Evolutionary conservation across 192 early-diverging fungal genomes (phyloP), one percentile per base, ranked within the genome.

Genomic region (Linnemannia hyalina): DNA sequence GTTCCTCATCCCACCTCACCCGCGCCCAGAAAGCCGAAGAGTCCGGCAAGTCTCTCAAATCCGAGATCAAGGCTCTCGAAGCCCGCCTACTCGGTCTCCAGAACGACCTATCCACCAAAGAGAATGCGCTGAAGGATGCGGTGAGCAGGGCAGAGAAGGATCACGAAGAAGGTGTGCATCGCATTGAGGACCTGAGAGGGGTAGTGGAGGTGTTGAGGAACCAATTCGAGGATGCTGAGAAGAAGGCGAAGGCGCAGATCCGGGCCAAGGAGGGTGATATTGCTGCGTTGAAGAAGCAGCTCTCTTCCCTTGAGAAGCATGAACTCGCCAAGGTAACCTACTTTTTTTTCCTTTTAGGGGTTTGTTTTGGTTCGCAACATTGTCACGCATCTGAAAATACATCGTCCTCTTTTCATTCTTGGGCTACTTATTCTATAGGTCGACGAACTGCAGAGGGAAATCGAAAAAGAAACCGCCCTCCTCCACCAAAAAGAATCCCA

Each of bases 221-320:
- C 16, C 71, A 80, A 35, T n/a, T 80, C 13, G 46, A 49, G 29
- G 55, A 80, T 22, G 44, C 54, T 35, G 55, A 74, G 46, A 74
- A 84, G 44, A 63, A 68, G 9, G 32, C 78, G 38, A 40, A 68
- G 38, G 26, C 8, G 6, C 60, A 80, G 32, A 29, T 84, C 42
- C 69, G 74, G 65, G 72, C 16, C 26, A 73, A 74, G 42, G 78
- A 80, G 41, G 78, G 63, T 38, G 29, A 47, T 29, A 80, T 80
- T 44, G 0, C 11, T 0, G 38, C 5, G 2, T 35, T 80, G 49
- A 29, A 68, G 55, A 57, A 49, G 71, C 78, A 74, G 44, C 52
- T 80, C 10, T 16, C 15, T 20, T 42, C n/a, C 15, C 35, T 69
- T 32, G 55, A 74, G 54, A 11, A 63, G 42, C 54, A 80, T 20